These are phyloP conservation scores for Boletales sp. DNA, from an alignment of 768 basidiomycete genomes.

Conservation along the genomic window DNA sequence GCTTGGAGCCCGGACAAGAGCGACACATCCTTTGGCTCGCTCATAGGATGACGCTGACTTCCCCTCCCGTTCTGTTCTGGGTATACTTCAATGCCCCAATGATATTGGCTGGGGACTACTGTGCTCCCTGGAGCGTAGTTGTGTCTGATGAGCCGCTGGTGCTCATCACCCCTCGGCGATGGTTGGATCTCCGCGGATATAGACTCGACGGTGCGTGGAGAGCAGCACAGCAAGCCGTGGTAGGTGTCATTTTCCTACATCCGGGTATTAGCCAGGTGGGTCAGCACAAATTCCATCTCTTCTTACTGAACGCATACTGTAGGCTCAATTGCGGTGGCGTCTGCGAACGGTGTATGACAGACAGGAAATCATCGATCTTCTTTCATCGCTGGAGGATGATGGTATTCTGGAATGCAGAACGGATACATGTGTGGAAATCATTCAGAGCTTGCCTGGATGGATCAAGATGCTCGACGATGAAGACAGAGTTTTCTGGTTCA, in stretches of 20 bases:
- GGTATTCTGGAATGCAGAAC: conserved; percentile 38
- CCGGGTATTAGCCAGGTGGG: conserved; percentile 74
- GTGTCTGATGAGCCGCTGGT: conserved; percentile 43
- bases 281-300: background rate
- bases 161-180: conserved; percentile 64
- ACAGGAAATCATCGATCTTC: conserved; percentile 65
- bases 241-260: conserved; percentile 60
- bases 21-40: conserved; percentile 31
- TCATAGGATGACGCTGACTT: conserved; percentile 41
- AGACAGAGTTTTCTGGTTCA: conserved; percentile 56
- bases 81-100: conserved; percentile 55
- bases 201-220: conserved; percentile 65
- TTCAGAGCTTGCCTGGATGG: conserved; percentile 21
- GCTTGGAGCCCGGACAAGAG: conserved; percentile 11
- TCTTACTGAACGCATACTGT: conserved; percentile 6
- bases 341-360: conserved; percentile 70
- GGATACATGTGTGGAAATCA: conserved; percentile 3
- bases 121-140: conserved; percentile 54
- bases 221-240: conserved; percentile 65
- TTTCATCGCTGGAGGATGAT: conserved; percentile 51
- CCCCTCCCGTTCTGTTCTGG: conserved; percentile 63
- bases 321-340: conserved; percentile 73
- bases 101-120: conserved; percentile 52
- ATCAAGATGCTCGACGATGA: conserved; percentile 43
- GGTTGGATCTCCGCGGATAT: conserved; percentile 69